Percentiles rank a stretch among this genome's conserved stretches.
phyloP scores from a whole-genome alignment of 202 grass and related monocot species.

The Zizania palustris region DNA sequence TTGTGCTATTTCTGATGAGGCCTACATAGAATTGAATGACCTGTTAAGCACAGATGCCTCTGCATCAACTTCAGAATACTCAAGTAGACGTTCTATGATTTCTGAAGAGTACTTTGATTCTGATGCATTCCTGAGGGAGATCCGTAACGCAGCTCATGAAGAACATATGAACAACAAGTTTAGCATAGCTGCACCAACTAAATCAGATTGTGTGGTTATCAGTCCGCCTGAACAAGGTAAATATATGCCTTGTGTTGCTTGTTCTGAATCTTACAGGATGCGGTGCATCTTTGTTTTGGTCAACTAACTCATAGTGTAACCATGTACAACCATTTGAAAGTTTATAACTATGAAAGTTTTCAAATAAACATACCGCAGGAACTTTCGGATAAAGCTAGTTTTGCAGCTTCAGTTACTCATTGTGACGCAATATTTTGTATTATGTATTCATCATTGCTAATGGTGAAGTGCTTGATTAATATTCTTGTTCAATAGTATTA shows the following conservation, averaged over 20 bases:
- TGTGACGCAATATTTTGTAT: background rate
- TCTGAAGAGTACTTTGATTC: constrained; percentile 58
- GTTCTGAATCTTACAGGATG: background rate
- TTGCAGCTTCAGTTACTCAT: background rate
- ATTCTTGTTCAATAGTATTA: background rate
- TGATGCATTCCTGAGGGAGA: constrained; percentile 41
- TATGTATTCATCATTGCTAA: background rate
- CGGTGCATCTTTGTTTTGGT: background rate
- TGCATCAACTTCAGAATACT: constrained; percentile 65
- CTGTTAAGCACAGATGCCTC: constrained; percentile 46
- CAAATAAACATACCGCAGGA: background rate
- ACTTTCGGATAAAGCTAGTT: background rate
- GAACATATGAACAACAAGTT: constrained; percentile 21
- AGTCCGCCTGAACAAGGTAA: constrained; percentile 51
- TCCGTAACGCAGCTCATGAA: constrained; percentile 13
- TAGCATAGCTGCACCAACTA: constrained; percentile 34
- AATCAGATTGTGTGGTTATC: constrained; percentile 43
- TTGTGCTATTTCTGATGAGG: constrained; percentile 29
- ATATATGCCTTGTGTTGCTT: background rate
- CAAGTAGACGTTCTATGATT: constrained; percentile 46
- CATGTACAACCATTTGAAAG: background rate
- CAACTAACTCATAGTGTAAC: background rate
- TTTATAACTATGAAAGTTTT: background rate
- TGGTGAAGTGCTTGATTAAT: background rate
- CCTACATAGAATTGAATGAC: constrained; percentile 61